phyloP scores from a whole-genome alignment of 2,329 filamentous ascomycete genomes.

The Alternaria sp. region DNA sequence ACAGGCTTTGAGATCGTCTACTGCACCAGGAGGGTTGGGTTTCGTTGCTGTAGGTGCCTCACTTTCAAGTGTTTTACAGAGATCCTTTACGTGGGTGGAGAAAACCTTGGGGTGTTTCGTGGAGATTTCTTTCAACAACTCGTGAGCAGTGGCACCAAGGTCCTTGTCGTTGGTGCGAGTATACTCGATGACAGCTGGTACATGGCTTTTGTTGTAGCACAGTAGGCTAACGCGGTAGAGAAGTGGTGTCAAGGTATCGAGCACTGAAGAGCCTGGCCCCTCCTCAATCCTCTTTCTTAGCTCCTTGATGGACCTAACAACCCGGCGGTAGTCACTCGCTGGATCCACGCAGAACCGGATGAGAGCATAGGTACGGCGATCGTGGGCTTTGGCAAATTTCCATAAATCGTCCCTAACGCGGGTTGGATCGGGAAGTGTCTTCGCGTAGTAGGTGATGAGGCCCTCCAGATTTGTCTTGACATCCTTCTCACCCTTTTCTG shows the following conservation, averaged over 20 bases:
- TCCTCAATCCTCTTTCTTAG: conserved; percentile 80
- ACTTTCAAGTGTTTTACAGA: conserved; percentile 84
- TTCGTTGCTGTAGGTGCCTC: conserved; percentile 75
- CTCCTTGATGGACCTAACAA: conserved; percentile 89
- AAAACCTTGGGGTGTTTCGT: conserved; percentile 87
- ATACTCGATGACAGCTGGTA: conserved; percentile 86
- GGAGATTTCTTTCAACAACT: conserved; percentile 91
- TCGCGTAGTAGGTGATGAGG: conserved; percentile 74
- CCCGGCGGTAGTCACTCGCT: conserved; percentile 90
- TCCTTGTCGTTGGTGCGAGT: conserved; percentile 83
- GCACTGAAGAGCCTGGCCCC: conserved; percentile 66
- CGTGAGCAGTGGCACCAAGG: conserved; percentile 79
- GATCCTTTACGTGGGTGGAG: conserved; percentile 87
- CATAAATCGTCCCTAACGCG: conserved; percentile 79
- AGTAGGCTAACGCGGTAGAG: conserved; percentile 84
- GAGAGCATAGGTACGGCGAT: conserved; percentile 87
- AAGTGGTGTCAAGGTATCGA: conserved; percentile 82
- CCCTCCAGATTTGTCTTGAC: conserved; percentile 73
- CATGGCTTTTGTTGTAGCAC: conserved; percentile 92
- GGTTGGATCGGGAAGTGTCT: conserved; percentile 76
- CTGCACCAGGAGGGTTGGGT: conserved; percentile 74
- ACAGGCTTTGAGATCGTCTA: conserved; percentile 92
- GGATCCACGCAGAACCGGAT: conserved; percentile 84
- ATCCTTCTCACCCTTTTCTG: conserved; percentile 71
- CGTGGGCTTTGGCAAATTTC: conserved; percentile 90